Percentiles rank a stretch among this genome's conserved stretches.
Evolutionary conservation across 1,284 basidiomycete genomes (phyloP).

Genomic region (Xerocomus amazonicus): DNA sequence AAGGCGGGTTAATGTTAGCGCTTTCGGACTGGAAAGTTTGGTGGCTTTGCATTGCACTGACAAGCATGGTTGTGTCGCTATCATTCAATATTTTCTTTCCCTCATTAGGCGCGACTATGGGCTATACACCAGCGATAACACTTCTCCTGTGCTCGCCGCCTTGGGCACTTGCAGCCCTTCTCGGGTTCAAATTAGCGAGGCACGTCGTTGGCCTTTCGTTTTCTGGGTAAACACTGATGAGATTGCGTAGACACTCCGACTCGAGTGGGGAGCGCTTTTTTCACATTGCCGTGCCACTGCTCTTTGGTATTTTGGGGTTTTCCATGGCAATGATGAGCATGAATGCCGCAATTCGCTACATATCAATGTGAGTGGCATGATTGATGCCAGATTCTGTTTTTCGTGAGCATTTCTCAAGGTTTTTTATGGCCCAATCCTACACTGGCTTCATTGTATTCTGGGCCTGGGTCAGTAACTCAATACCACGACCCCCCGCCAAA

Average conservation of each 20-base stretch:
- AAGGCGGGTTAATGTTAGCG: constrained; percentile 36
- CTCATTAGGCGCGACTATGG: constrained; percentile 51
- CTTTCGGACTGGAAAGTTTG: constrained; percentile 59
- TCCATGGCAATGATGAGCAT: constrained; percentile 68
- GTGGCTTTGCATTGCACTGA: constrained; percentile 49
- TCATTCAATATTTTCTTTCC: constrained; percentile 63
- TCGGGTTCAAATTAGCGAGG: constrained; percentile 40
- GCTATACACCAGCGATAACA: constrained; percentile 49
- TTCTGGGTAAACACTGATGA: not conserved
- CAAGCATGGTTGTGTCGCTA: constrained; percentile 47
- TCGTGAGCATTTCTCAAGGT: constrained; percentile 40
- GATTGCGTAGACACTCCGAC: constrained; percentile 62
- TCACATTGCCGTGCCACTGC: constrained; percentile 55
- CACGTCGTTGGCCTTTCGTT: constrained; percentile 18
- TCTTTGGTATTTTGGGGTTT: constrained; percentile 68
- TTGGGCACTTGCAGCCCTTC: constrained; percentile 54
- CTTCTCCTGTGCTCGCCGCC: constrained; percentile 62
- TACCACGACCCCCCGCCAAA: constrained; percentile 66
- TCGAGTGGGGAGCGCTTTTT: constrained; percentile 60
- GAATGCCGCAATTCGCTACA: constrained; percentile 64
- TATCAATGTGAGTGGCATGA: constrained; percentile 53
- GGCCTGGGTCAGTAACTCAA: constrained; percentile 69
- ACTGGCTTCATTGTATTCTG: constrained; percentile 66
- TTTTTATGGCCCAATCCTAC: constrained; percentile 75
- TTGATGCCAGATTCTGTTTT: not conserved